phyloP scores from a whole-genome alignment of 2,329 filamentous ascomycete species.

The Thyridium curvatum region DNA sequence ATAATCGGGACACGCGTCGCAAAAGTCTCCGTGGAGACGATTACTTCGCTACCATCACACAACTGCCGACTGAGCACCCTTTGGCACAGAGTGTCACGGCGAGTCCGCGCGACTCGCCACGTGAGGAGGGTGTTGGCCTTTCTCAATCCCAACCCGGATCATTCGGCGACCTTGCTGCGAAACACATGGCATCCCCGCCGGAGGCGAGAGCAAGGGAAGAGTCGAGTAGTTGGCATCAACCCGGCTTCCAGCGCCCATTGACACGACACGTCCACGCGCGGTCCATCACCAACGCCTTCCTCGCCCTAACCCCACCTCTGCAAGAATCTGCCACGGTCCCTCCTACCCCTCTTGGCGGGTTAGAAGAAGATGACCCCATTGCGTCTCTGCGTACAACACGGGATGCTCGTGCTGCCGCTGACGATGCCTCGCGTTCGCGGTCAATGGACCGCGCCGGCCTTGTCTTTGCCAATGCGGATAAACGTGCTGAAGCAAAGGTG shows the following conservation, averaged over 20 bases:
- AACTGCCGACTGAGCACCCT: constrained; percentile 58
- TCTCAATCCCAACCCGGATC: too few relatives aligned
- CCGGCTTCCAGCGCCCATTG: constrained; percentile 19
- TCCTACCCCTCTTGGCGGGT: constrained; percentile 29
- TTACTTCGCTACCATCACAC: constrained; percentile 40
- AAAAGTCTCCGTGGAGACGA: constrained; percentile 47
- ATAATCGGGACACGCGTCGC: constrained; percentile 40
- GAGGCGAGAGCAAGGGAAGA: constrained; percentile 18
- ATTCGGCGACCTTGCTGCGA: constrained; percentile 5
- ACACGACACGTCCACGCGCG: constrained; percentile 36
- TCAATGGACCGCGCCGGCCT: constrained; percentile 56
- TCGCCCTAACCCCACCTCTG: constrained; percentile 30
- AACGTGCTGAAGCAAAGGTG: constrained; percentile 58
- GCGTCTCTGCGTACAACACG: constrained; percentile 36
- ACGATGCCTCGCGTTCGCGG: constrained; percentile 47
- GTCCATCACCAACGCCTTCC: constrained; percentile 36
- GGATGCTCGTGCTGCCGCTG: constrained; percentile 27
- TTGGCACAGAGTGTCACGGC: constrained; percentile 68
- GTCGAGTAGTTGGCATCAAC: constrained; percentile 19
- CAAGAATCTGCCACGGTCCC: constrained; percentile 26
- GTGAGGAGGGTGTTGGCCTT: constrained; percentile 9
- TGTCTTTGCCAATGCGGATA: constrained; percentile 52
- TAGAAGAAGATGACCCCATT: constrained; percentile 29
- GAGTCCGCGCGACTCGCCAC: constrained; percentile 50
- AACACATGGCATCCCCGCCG: constrained; percentile 26